These are phyloP conservation scores for Komagataella ulmi DNA, from an alignment of 805 yeast species.

Conservation along the genomic window DNA sequence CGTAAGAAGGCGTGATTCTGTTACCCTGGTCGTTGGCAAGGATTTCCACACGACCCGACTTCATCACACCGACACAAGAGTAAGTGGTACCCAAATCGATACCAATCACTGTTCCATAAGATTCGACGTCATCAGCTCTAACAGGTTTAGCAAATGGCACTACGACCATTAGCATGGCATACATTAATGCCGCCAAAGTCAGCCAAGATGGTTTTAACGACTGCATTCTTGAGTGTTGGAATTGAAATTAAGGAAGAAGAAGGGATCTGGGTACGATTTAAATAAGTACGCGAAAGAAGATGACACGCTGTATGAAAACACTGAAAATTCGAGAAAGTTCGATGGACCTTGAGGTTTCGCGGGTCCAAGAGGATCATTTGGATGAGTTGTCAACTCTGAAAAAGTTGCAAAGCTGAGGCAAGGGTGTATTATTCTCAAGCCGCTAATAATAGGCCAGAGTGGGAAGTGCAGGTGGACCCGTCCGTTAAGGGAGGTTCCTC, in stretches of 20 bases:
- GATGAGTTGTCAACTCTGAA: background rate
- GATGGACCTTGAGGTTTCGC: background rate
- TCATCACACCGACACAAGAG: conserved; percentile 84
- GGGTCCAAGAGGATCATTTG: background rate
- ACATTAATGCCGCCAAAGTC: conserved; percentile 1
- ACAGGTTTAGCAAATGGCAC: conserved; percentile 3
- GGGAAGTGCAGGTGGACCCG: background rate
- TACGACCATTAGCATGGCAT: conserved; percentile 2
- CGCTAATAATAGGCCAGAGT: background rate
- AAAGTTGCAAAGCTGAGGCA: background rate
- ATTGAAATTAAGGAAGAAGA: background rate
- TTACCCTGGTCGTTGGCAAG: conserved; percentile 97
- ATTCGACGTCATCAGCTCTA: conserved; percentile 2
- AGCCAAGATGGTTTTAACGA: background rate
- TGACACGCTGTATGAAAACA: background rate
- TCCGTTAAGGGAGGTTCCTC: no score
- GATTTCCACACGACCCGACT: conserved; percentile 84
- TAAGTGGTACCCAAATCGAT: conserved; percentile 96
- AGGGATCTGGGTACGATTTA: background rate
- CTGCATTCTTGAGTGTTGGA: background rate
- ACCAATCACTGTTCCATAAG: conserved; percentile 29
- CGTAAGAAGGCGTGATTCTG: conserved; percentile 95
- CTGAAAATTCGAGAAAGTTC: background rate
- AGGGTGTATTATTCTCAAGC: background rate
- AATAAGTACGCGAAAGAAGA: background rate